Percentiles rank a stretch among this genome's conserved stretches.
phyloP scores from a whole-genome alignment of 192 early-diverging fungal species.

The Umbelopsis isabellina region DNA sequence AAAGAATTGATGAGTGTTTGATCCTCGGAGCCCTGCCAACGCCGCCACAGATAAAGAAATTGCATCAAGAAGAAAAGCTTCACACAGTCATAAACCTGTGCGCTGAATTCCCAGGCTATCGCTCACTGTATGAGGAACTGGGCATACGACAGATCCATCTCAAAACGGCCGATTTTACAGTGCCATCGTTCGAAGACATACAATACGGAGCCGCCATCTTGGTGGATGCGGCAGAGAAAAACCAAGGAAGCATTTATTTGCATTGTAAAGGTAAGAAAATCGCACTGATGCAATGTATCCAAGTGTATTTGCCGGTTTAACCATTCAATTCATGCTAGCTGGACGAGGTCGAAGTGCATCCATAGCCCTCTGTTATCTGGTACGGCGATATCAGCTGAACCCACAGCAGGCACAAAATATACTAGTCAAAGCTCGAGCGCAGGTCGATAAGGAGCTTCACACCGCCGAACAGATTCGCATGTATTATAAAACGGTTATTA shows the following conservation, averaged over 20 bases:
- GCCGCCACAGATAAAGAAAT: slow-evolving; percentile 23
- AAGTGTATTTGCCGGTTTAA: neutral
- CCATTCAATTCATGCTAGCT: neutral
- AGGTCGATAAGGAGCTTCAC: slow-evolving; percentile 22
- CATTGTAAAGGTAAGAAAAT: slow-evolving; percentile 50
- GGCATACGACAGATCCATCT: slow-evolving; percentile 45
- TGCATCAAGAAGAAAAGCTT: slow-evolving; percentile 28
- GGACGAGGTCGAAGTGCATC: slow-evolving; percentile 32
- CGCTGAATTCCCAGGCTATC: slow-evolving; percentile 50
- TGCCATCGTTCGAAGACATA: slow-evolving; percentile 42
- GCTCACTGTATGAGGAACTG: slow-evolving; percentile 39
- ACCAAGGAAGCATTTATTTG: slow-evolving; percentile 32
- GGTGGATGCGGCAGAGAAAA: neutral
- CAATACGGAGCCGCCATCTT: slow-evolving; percentile 33
- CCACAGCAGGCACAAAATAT: slow-evolving; percentile 2
- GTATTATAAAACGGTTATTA: slow-evolving; percentile 6
- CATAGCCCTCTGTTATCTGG: slow-evolving; percentile 28
- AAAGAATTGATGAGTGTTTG: slow-evolving; percentile 28
- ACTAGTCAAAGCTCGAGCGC: slow-evolving; percentile 10
- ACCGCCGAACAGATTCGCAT: slow-evolving; percentile 1
- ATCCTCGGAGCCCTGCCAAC: slow-evolving; percentile 40
- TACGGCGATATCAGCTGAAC: slow-evolving; percentile 20
- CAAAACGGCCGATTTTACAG: slow-evolving; percentile 45
- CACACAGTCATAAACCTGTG: slow-evolving; percentile 51
- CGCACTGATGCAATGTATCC: neutral